Evolutionary conservation across 495 filamentous ascomycete genomes (phyloP).

Genomic region (Melanomma pulvis-pyrius): DNA sequence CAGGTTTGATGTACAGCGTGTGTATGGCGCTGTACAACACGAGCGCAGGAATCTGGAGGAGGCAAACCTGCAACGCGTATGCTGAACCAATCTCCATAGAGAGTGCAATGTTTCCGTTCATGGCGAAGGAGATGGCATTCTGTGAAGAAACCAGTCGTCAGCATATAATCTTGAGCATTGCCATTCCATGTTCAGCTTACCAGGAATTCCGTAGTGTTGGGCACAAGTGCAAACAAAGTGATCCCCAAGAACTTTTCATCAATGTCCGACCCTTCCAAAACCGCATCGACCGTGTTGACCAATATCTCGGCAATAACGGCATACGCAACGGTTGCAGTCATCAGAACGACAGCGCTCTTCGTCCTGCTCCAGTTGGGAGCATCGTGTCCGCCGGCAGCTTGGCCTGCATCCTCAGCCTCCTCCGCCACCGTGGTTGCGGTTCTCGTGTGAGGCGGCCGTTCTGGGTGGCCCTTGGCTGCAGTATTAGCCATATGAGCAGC

Average conservation of each 20-base stretch:
- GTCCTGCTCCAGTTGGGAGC: constrained; percentile 95
- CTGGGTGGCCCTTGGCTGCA: constrained; percentile 17
- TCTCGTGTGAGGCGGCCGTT: constrained; percentile 26
- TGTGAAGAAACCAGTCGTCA: constrained; percentile 53
- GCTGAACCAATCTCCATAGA: constrained; percentile 99
- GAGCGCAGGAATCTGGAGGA: constrained; percentile 93
- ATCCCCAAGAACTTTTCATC: constrained; percentile 99
- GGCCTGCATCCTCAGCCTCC: constrained; percentile 29
- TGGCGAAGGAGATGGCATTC: constrained; percentile 99
- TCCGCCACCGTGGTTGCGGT: constrained; percentile 29
- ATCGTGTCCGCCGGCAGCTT: constrained; percentile 78
- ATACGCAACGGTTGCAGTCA: constrained; percentile 89
- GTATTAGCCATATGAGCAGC: constrained; percentile 46
- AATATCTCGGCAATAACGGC: constrained; percentile 96
- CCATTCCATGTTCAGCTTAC: constrained; percentile 53
- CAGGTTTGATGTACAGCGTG: constrained; percentile 53
- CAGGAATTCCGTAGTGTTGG: constrained; percentile 97
- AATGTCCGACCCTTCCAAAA: constrained; percentile 83
- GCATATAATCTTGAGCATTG: constrained; percentile 17
- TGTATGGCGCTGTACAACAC: constrained; percentile 83
- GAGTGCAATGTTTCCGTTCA: constrained; percentile 99
- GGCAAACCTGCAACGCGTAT: constrained; percentile 94
- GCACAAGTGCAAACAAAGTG: constrained; percentile 94
- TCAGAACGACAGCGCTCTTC: constrained; percentile 86
- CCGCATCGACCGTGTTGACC: constrained; percentile 93